phyloP scores from a whole-genome alignment of 2,329 filamentous ascomycete species.

The Geoglossum cookeanum region DNA sequence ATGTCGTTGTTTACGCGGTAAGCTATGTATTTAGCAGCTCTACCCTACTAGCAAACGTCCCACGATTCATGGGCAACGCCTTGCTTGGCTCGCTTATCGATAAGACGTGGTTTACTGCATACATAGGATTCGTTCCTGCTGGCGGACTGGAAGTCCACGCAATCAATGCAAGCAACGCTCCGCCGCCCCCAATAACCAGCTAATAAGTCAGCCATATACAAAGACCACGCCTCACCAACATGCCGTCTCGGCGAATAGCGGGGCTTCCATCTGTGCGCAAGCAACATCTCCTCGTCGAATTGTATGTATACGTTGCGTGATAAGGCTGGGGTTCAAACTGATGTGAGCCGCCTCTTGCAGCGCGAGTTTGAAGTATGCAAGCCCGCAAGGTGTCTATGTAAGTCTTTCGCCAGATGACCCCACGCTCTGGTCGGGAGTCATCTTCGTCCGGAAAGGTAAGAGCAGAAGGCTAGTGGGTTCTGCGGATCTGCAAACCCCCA shows the following conservation, averaged over 20 bases:
- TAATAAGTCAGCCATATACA: conserved; percentile 3
- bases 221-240: conserved; percentile 1
- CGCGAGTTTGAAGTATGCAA: conserved; percentile 60
- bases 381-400: conserved; percentile 74
- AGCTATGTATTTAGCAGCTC: not conserved
- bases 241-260: not conserved
- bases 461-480: conserved; percentile 1
- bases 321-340: not conserved
- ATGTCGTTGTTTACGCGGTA: not conserved
- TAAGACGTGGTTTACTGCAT: not conserved
- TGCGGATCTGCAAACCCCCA: not conserved
- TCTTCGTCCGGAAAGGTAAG: conserved; percentile 76
- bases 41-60: not conserved
- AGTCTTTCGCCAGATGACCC: conserved; percentile 66
- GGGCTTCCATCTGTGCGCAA: conserved; percentile 35
- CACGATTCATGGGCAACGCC: not conserved
- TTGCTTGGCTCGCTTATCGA: not conserved
- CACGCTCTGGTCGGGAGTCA: conserved; percentile 69
- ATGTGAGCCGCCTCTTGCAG: conserved; percentile 27
- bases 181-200: not conserved
- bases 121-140: not conserved
- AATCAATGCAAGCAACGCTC: not conserved
- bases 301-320: conserved; percentile 33
- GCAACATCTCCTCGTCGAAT: conserved; percentile 65
- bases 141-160: too few relatives aligned